phyloP scores from a whole-genome alignment of 139 green algal genomes.

The Tetraselmis striata region DNA sequence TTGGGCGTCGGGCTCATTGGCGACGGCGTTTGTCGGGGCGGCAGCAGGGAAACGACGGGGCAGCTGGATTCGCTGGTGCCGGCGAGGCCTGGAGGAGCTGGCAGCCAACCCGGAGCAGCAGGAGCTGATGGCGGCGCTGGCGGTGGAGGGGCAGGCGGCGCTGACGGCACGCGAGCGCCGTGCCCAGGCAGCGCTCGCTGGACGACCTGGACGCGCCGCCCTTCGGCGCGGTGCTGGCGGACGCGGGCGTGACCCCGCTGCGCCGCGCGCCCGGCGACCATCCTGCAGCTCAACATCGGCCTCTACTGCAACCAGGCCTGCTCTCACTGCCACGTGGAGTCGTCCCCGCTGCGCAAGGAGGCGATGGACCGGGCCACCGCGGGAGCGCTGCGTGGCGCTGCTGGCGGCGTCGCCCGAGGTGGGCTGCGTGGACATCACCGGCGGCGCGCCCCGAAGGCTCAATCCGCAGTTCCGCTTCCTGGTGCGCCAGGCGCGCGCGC shows the following conservation, averaged over 20 bases:
- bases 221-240: slow-evolving; percentile 30
- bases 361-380: slow-evolving; percentile 64
- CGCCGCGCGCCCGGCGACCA: slow-evolving; percentile 41
- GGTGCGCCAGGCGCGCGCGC: slow-evolving; percentile 53
- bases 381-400: slow-evolving; percentile 64
- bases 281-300: slow-evolving; percentile 94
- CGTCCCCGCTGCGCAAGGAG: slow-evolving; percentile 72
- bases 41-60: too few relatives aligned
- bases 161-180: slow-evolving; percentile 64
- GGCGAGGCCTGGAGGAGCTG: slow-evolving; percentile 68
- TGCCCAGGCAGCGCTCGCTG: slow-evolving; percentile 58
- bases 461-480: slow-evolving; percentile 80
- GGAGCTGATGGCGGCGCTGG: slow-evolving; percentile 26
- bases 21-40: too few relatives aligned
- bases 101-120: slow-evolving; percentile 55
- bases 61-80: slow-evolving; percentile 57
- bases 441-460: slow-evolving; percentile 88
- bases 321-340: slow-evolving; percentile 95
- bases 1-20: too few relatives aligned
- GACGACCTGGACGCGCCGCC: slow-evolving; percentile 43
- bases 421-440: slow-evolving; percentile 84
- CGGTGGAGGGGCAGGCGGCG: slow-evolving; percentile 43
- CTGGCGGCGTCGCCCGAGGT: slow-evolving; percentile 41
- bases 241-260: slow-evolving; percentile 36
- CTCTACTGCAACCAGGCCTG: slow-evolving; percentile 98